Percentiles rank a stretch among this genome's conserved stretches.
These are phyloP conservation scores for Herpetospermum pedunculosum DNA, from an alignment of 306 rosid species.

Conservation along the genomic window DNA sequence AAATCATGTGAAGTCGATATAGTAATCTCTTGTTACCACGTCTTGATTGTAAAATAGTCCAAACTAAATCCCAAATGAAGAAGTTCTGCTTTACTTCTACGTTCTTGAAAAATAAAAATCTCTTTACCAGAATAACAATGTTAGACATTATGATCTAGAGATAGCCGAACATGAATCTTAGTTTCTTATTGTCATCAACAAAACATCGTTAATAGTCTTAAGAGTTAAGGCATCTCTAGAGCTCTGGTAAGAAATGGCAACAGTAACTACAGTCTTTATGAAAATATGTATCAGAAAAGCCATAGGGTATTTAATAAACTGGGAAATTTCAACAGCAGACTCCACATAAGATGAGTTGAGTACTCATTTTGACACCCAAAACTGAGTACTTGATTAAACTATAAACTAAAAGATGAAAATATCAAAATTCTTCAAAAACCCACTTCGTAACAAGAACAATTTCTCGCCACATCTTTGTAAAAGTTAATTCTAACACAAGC, in stretches of 20 bases:
- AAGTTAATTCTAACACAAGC: background rate
- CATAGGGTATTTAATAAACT: background rate
- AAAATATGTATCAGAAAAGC: background rate
- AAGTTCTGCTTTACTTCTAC: background rate
- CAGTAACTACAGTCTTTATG: background rate
- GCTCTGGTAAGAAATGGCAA: too few species aligned
- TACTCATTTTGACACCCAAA: background rate
- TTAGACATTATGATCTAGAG: background rate
- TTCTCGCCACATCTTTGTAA: background rate
- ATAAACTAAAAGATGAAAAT: background rate
- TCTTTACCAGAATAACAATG: background rate
- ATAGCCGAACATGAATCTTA: background rate
- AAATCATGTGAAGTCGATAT: conserved; percentile 13
- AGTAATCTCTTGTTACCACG: background rate
- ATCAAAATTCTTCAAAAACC: background rate
- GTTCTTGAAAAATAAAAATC: background rate
- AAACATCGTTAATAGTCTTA: background rate
- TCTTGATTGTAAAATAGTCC: background rate
- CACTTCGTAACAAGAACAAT: background rate
- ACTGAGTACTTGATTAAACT: background rate
- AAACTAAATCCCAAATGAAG: background rate
- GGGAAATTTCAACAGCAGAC: background rate
- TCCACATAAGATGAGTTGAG: background rate
- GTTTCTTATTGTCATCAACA: background rate
- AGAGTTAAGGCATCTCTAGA: background rate